Evolutionary conservation across 148 eudicot genomes (phyloP).

Genomic region (Arbutus unedo): DNA sequence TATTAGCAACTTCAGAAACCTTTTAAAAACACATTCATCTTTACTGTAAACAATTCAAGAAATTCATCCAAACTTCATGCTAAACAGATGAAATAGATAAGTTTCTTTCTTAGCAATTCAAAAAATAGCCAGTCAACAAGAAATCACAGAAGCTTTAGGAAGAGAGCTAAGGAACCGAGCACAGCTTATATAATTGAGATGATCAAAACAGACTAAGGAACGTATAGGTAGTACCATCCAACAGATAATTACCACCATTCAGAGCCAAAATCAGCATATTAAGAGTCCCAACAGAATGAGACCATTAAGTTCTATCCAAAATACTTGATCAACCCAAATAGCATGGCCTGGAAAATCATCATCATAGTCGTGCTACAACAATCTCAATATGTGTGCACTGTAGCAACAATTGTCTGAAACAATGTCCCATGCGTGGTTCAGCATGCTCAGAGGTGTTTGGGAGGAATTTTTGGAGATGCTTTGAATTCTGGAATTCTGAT

Average conservation of each 20-base stretch:
- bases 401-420: neutral
- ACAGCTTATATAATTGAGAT: neutral
- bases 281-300: neutral
- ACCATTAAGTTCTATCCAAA: neutral
- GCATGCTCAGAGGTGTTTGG: too few relatives aligned
- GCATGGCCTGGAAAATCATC: neutral
- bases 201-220: neutral
- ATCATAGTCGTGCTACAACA: neutral
- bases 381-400: neutral
- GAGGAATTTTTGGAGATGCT: too few relatives aligned
- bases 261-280: neutral
- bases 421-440: neutral
- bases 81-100: neutral
- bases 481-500: too few relatives aligned
- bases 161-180: too few relatives aligned
- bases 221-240: neutral
- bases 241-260: neutral
- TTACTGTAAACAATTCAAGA: neutral
- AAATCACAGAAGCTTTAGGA: too few relatives aligned
- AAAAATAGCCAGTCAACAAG: too few relatives aligned
- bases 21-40: neutral
- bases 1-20: neutral
- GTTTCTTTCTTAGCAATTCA: too few relatives aligned
- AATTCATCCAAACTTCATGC: neutral
- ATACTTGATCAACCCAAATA: neutral